Evolutionary conservation across 2,329 filamentous ascomycete genomes (phyloP).

Genomic region (Penicillium psychrosexuale): DNA sequence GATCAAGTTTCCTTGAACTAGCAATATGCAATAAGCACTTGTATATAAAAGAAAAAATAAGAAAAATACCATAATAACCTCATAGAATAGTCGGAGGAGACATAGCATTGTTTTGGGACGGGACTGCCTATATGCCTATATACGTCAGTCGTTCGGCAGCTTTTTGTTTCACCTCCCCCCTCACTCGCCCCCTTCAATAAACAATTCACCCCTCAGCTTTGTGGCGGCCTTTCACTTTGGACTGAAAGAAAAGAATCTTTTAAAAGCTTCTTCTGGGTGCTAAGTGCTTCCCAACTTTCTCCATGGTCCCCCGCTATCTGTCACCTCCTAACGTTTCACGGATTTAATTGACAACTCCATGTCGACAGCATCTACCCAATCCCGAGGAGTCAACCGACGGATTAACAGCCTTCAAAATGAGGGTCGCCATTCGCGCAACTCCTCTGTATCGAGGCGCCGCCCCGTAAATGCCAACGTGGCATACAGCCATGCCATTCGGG

Average conservation of each 20-base stretch:
- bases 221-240: conserved; percentile 1
- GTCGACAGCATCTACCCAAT: conserved; percentile 48
- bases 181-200: conserved; percentile 13
- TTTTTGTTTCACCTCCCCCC: conserved; percentile 22
- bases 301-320: conserved; percentile 35
- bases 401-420: conserved; percentile 48
- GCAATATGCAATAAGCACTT: neutral
- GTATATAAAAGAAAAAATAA: neutral
- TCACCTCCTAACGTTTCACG: conserved; percentile 22
- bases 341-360: conserved; percentile 35
- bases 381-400: conserved; percentile 47
- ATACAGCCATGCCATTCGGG: conserved; percentile 84
- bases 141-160: conserved; percentile 24
- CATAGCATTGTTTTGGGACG: conserved; percentile 16
- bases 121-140: conserved; percentile 13
- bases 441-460: conserved; percentile 43
- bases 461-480: conserved; percentile 66
- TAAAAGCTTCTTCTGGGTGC: conserved; percentile 14
- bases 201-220: conserved; percentile 14
- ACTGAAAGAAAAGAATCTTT: neutral
- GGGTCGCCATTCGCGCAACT: conserved; percentile 41
- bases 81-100: neutral
- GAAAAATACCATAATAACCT: neutral
- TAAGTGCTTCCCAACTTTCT: conserved; percentile 25
- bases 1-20: neutral